These are phyloP conservation scores for Solanum clarkiae DNA, from an alignment of 257 asterid genomes.

Conservation along the genomic window DNA sequence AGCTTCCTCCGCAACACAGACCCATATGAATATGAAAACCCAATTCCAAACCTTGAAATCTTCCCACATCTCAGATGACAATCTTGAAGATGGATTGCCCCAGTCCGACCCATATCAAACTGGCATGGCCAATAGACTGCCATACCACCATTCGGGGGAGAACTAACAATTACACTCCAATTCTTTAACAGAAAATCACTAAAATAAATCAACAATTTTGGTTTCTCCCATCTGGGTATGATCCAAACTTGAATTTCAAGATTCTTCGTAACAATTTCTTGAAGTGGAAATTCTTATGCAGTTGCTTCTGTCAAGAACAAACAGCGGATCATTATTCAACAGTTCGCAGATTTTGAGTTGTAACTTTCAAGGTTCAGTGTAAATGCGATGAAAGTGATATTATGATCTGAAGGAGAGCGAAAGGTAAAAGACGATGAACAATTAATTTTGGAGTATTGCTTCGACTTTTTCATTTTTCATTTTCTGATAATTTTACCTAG, in stretches of 20 bases:
- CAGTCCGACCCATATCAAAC: slow-evolving; percentile 32
- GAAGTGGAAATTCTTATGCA: neutral
- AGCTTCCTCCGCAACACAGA: slow-evolving; percentile 16
- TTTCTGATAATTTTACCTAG: too few relatives aligned
- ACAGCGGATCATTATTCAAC: neutral
- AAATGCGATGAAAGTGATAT: too few relatives aligned
- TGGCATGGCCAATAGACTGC: slow-evolving; percentile 34
- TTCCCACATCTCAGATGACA: slow-evolving; percentile 24
- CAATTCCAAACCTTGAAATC: slow-evolving; percentile 20
- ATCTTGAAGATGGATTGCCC: slow-evolving; percentile 23
- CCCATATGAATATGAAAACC: slow-evolving; percentile 4
- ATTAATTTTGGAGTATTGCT: too few relatives aligned
- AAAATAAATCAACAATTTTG: neutral
- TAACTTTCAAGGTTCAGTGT: too few relatives aligned
- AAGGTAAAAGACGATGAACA: too few relatives aligned
- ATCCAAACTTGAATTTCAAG: neutral
- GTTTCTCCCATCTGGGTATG: neutral
- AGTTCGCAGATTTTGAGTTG: neutral
- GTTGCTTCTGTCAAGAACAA: neutral
- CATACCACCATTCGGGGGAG: slow-evolving; percentile 21
- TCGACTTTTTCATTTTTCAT: too few relatives aligned
- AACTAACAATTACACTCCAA: neutral
- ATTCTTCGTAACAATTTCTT: neutral
- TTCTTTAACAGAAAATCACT: neutral
- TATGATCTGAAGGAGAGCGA: too few relatives aligned